Evolutionary conservation across 2,329 filamentous ascomycete genomes (phyloP).

Genomic region (Coniochaeta ligniaria): DNA sequence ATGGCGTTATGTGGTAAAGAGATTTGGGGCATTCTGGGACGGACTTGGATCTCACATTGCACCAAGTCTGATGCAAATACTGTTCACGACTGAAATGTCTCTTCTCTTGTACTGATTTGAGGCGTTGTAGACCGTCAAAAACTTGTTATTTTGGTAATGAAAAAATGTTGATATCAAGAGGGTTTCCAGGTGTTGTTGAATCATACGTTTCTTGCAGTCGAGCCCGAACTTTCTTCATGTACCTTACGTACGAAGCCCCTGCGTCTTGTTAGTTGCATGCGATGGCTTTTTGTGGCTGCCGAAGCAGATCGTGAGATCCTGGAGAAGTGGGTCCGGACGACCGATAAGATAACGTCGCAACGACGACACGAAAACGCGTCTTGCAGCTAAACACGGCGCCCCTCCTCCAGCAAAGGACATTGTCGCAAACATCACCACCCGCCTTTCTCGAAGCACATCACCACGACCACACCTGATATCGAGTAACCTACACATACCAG

Average conservation of each 20-base stretch:
- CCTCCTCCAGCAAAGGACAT: no score
- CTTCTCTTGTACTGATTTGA: neutral
- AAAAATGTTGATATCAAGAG: neutral
- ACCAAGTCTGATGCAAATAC: neutral
- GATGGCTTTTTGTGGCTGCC: neutral
- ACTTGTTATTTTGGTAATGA: neutral
- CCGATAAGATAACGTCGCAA: neutral
- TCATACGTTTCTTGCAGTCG: neutral
- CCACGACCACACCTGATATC: neutral
- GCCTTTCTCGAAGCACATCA: neutral
- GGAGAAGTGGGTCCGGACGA: neutral
- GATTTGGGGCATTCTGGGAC: neutral
- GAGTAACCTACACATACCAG: neutral
- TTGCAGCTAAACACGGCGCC: neutral
- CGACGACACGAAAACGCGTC: neutral
- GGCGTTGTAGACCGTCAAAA: neutral
- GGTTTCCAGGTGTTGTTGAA: neutral
- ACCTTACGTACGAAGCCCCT: neutral
- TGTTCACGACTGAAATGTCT: neutral
- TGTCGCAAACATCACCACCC: neutral
- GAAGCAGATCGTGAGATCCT: neutral
- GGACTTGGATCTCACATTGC: neutral
- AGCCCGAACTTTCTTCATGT: no score
- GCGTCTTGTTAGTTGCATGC: neutral
- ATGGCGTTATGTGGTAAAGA: neutral